A percentile compares a stretch with the other conserved stretches of the same genome.
Evolutionary conservation across 129 eudicot genomes (phyloP).

Genomic region (Helianthus tuberosus): DNA sequence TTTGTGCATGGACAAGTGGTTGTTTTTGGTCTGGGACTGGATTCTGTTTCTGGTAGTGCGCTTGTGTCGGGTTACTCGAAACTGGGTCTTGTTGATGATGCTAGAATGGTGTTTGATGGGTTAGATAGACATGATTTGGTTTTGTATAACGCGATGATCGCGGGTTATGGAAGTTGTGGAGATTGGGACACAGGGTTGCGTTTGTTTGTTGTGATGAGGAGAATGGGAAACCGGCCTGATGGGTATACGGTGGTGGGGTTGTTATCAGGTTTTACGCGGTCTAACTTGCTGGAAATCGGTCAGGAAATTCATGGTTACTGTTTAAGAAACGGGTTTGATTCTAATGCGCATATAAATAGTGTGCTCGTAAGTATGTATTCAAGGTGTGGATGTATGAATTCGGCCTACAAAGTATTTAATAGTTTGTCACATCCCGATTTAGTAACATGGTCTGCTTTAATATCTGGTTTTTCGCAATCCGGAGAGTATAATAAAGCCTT

Average conservation of each 20-base stretch:
- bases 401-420: constrained; percentile 57
- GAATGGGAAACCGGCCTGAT: constrained; percentile 54
- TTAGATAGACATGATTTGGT: constrained; percentile 59
- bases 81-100: constrained; percentile 52
- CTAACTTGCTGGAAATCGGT: constrained; percentile 46
- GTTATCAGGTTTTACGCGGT: constrained; percentile 44
- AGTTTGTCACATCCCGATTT: constrained; percentile 61
- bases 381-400: constrained; percentile 53
- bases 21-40: constrained; percentile 44
- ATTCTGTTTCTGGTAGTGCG: constrained; percentile 60
- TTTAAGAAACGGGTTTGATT: constrained; percentile 53
- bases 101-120: constrained; percentile 49
- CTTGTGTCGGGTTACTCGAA: constrained; percentile 79
- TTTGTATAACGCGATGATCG: constrained; percentile 66
- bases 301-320: constrained; percentile 67
- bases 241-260: constrained; percentile 80
- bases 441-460: constrained; percentile 78
- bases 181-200: constrained; percentile 51
- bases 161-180: constrained; percentile 59
- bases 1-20: constrained; percentile 62
- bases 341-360: constrained; percentile 58
- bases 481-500: constrained; percentile 51
- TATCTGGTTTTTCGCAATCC: constrained; percentile 59
- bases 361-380: constrained; percentile 76
- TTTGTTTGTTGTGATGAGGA: constrained; percentile 51